These are phyloP conservation scores for Oryza brachyantha DNA, from an alignment of 176 grass and related monocot genomes.

Conservation along the genomic window DNA sequence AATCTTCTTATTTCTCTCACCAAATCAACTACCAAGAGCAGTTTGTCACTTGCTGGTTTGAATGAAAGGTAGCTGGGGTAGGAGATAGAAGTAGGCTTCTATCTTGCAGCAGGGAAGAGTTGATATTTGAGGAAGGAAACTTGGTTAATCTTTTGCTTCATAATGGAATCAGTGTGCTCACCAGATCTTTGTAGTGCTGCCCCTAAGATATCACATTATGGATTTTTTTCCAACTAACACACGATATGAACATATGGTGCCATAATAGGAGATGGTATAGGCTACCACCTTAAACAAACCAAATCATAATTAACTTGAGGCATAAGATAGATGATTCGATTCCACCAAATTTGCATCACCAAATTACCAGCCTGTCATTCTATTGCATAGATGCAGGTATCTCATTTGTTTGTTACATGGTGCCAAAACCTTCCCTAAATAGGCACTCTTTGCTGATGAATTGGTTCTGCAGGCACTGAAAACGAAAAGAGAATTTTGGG, in stretches of 20 bases:
- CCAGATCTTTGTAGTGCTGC: neutral
- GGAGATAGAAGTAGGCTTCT: neutral
- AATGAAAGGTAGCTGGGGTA: neutral
- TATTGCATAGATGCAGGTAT: neutral
- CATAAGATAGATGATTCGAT: neutral
- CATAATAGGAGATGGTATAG: neutral
- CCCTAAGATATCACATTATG: neutral
- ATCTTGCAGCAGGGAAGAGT: neutral
- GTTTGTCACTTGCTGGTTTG: too few relatives aligned
- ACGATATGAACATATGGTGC: neutral
- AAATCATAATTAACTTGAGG: neutral
- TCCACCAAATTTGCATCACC: neutral
- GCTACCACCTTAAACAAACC: neutral
- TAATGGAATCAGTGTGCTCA: neutral
- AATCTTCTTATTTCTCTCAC: neutral
- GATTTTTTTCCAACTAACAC: neutral
- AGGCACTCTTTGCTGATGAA: neutral
- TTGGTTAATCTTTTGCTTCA: neutral
- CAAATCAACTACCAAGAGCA: neutral
- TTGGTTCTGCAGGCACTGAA: neutral
- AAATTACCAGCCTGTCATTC: neutral
- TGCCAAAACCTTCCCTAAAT: neutral
- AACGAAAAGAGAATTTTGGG: neutral
- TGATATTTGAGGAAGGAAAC: neutral
- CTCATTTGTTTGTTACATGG: neutral